phyloP scores from a whole-genome alignment of 345 rosid species.

The Boechera stricta region DNA sequence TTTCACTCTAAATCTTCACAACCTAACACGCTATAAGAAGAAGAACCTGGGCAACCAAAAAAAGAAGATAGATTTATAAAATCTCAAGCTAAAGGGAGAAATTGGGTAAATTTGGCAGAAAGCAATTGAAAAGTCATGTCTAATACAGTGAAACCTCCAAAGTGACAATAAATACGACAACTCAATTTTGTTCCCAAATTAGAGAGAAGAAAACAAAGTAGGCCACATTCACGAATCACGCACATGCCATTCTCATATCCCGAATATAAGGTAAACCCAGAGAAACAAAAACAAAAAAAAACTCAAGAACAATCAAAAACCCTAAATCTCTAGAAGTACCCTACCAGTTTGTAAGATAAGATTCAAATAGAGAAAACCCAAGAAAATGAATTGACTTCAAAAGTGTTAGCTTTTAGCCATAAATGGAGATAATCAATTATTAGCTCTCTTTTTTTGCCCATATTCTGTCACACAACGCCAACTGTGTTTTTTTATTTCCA shows the following conservation, averaged over 20 bases:
- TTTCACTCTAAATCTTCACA: constrained; percentile 11
- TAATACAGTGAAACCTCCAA: constrained; percentile 36
- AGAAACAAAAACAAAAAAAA: background rate
- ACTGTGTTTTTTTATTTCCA: constrained; percentile 11
- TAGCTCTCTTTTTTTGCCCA: constrained; percentile 23
- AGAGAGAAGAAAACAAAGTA: constrained; percentile 47
- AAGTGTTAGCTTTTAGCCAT: constrained; percentile 38
- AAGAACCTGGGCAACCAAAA: constrained; percentile 28
- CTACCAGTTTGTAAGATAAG: constrained; percentile 13
- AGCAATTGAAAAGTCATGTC: constrained; percentile 22
- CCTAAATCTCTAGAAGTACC: constrained; percentile 32
- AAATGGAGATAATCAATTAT: constrained; percentile 51
- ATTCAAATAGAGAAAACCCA: constrained; percentile 15
- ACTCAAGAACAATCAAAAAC: constrained; percentile 20
- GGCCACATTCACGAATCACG: constrained; percentile 58
- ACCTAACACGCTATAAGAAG: constrained; percentile 29
- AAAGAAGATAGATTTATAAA: constrained; percentile 18
- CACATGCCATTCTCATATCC: constrained; percentile 62
- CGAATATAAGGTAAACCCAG: constrained; percentile 41
- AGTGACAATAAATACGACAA: constrained; percentile 43
- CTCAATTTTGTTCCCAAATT: constrained; percentile 41
- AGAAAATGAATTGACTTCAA: constrained; percentile 39
- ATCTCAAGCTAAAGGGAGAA: constrained; percentile 26
- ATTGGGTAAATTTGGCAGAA: constrained; percentile 27
- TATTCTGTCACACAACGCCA: background rate